A percentile compares a stretch with the other conserved stretches of the same genome.
Conservation (phyloP, 225 moss, liverwort and hornwort species). For the Sphagnum tenellum region DNA sequence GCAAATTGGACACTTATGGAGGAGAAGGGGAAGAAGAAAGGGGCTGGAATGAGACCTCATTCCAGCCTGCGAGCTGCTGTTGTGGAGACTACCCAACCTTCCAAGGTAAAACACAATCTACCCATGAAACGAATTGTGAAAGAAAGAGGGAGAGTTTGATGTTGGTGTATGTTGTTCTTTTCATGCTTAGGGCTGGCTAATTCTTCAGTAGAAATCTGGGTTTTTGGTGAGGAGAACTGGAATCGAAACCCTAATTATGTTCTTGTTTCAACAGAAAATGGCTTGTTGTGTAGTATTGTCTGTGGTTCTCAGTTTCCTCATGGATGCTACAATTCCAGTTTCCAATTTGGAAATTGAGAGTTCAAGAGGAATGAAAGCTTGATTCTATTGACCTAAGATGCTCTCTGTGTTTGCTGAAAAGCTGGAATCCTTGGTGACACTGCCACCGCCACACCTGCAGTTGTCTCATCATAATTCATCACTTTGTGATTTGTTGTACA, state of each 20-base stretch:
- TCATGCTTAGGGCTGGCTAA: neutral
- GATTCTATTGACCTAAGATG: too few species aligned
- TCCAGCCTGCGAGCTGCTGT: conserved; percentile 23
- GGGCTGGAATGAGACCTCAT: conserved; percentile 16
- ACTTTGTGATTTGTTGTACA: conserved; percentile 1
- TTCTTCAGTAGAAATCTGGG: neutral
- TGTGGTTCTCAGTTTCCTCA: too few species aligned
- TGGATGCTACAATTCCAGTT: too few species aligned
- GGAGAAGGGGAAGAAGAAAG: conserved; percentile 10
- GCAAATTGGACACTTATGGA: conserved; percentile 11
- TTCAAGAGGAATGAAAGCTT: too few species aligned
- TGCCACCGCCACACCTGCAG: neutral
- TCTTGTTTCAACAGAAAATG: too few species aligned
- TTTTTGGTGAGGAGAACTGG: neutral
- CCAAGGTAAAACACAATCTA: conserved; percentile 36
- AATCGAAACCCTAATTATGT: neutral
- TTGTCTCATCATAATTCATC: too few species aligned
- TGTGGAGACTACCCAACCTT: conserved; percentile 39
- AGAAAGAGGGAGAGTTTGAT: too few species aligned
- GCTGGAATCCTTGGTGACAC: neutral
- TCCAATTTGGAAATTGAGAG: too few species aligned
- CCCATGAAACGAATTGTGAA: neutral
- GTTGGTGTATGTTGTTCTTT: neutral
- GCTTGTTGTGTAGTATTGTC: too few species aligned
- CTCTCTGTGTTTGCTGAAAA: neutral